Percentiles rank a stretch among this genome's conserved stretches.
Evolutionary conservation across 176 grass and related monocot species (phyloP).

Genomic region (barley (Hordeum vulgare)): MorexV3_pseudomolecules_assembly NC_058519.1:626699013-626699512

Average conservation of each 20-base stretch:
- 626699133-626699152: not conserved
- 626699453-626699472: not conserved
- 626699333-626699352: not conserved
- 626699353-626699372: not conserved
- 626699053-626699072: not conserved
- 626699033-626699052: not conserved
- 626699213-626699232: not conserved
- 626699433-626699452: not conserved
- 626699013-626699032: conserved; percentile 8
- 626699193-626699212: not conserved
- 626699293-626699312: not conserved
- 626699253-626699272: not conserved
- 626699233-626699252: not conserved
- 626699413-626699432: not conserved
- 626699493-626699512: conserved; percentile 6
- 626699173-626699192: not conserved
- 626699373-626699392: not conserved
- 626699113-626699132: not conserved
- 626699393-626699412: not conserved
- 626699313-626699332: not conserved
- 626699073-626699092: not conserved
- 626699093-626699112: not conserved
- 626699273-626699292: conserved; percentile 16
- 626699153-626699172: not conserved
- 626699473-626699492: not conserved